Conservation (phyloP, 2,329 filamentous ascomycete genomes). For the Allantophomopsis lycopodina region DNA sequence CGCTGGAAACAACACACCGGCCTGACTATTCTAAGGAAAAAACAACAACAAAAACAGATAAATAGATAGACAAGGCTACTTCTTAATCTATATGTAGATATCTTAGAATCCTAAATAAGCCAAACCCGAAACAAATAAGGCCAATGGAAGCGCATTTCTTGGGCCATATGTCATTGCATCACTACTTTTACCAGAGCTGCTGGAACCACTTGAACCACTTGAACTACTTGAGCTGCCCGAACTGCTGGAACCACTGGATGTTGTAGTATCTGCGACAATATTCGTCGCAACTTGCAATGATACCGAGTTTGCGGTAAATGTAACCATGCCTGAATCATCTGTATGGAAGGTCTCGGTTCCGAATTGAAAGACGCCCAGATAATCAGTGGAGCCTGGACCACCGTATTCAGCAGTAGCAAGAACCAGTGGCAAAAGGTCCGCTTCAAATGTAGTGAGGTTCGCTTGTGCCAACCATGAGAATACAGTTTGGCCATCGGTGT, state of each 20-base stretch:
- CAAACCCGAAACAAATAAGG: no score
- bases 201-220: no score
- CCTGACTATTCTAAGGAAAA: no score
- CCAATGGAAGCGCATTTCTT: neutral
- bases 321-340: neutral
- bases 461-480: neutral
- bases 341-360: neutral
- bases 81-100: no score
- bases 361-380: neutral
- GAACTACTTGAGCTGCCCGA: no score
- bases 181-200: no score
- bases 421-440: neutral
- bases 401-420: neutral
- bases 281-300: no score
- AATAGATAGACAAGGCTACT: no score
- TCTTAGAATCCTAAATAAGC: no score
- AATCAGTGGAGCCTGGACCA: neutral
- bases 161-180: neutral
- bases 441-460: neutral
- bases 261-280: neutral
- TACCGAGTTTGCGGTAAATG: neutral
- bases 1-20: no score
- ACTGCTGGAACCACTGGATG: no score
- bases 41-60: no score
- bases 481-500: neutral